phyloP scores from a whole-genome alignment of 1,284 basidiomycete genomes.

The Ceratobasidium sp. region DNA sequence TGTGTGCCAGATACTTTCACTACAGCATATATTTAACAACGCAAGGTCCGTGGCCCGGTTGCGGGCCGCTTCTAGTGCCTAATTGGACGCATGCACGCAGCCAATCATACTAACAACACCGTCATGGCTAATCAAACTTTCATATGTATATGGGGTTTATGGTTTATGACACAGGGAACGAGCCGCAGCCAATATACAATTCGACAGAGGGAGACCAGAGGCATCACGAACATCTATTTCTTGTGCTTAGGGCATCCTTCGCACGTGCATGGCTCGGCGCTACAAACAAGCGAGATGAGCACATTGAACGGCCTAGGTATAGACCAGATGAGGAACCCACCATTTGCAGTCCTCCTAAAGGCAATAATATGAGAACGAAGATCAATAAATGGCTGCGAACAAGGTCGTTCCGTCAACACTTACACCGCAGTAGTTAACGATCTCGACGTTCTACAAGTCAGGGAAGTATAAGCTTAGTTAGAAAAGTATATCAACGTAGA shows the following conservation, averaged over 20 bases:
- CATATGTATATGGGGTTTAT: too few relatives aligned
- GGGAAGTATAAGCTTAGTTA: neutral
- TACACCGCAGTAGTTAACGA: slow-evolving; percentile 28
- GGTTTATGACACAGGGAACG: too few relatives aligned
- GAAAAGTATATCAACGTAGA: neutral
- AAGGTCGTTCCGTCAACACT: neutral
- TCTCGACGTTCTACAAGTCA: slow-evolving; percentile 5
- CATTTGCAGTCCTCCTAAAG: slow-evolving; percentile 15
- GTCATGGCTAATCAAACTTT: too few relatives aligned
- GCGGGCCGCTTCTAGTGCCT: too few relatives aligned
- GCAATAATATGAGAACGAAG: neutral
- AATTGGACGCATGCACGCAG: too few relatives aligned
- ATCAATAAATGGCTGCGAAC: neutral
- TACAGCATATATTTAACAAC: too few relatives aligned
- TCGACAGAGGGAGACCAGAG: neutral
- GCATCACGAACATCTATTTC: neutral
- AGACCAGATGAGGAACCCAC: neutral
- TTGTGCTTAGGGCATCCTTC: slow-evolving; percentile 10
- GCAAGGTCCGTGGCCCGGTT: too few relatives aligned
- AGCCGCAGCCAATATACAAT: too few relatives aligned
- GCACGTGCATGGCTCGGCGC: slow-evolving; percentile 1
- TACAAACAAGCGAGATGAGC: neutral
- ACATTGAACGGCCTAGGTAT: too few relatives aligned
- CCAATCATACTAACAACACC: too few relatives aligned
- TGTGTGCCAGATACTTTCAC: too few relatives aligned